phyloP scores from a whole-genome alignment of 2,329 filamentous ascomycete genomes.

The Chaetothyriales sp. region DNA sequence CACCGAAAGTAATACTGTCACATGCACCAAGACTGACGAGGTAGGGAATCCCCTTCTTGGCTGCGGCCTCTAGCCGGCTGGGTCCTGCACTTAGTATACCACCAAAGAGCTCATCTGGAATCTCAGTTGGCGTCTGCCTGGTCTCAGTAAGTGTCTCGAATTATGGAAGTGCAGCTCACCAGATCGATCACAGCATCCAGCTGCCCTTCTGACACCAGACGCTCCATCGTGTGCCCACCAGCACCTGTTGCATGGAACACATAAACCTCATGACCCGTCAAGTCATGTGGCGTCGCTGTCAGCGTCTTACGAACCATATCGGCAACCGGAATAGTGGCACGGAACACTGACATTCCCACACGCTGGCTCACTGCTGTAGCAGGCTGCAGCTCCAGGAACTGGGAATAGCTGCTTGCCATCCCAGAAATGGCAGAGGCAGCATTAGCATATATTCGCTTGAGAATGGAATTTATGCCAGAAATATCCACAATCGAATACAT shows the following conservation, averaged over 20 bases:
- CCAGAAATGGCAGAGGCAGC: slow-evolving; percentile 46
- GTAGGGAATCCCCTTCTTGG: slow-evolving; percentile 42
- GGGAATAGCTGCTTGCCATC: slow-evolving; percentile 37
- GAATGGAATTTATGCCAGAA: slow-evolving; percentile 46
- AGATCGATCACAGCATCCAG: slow-evolving; percentile 54
- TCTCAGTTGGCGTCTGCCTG: slow-evolving; percentile 48
- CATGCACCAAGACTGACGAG: slow-evolving; percentile 40
- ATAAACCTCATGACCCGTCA: slow-evolving; percentile 39
- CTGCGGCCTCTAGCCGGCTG: slow-evolving; percentile 42
- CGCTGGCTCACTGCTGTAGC: slow-evolving; percentile 26
- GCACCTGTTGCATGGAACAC: slow-evolving; percentile 57
- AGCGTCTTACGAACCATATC: slow-evolving; percentile 34
- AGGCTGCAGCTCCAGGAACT: slow-evolving; percentile 3
- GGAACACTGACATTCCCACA: slow-evolving; percentile 58
- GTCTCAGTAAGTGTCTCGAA: not conserved
- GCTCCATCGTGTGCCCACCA: slow-evolving; percentile 55
- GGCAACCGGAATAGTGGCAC: slow-evolving; percentile 54
- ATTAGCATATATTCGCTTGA: slow-evolving; percentile 45
- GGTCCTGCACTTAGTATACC: slow-evolving; percentile 48
- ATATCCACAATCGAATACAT: slow-evolving; percentile 60
- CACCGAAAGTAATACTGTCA: slow-evolving; percentile 52
- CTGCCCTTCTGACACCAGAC: slow-evolving; percentile 40
- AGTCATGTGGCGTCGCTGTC: slow-evolving; percentile 14
- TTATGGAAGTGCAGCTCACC: not conserved
- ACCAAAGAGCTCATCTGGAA: slow-evolving; percentile 48